phyloP scores from a whole-genome alignment of 495 filamentous ascomycete genomes.

The Pseudomonodictys pantanalensis region DNA sequence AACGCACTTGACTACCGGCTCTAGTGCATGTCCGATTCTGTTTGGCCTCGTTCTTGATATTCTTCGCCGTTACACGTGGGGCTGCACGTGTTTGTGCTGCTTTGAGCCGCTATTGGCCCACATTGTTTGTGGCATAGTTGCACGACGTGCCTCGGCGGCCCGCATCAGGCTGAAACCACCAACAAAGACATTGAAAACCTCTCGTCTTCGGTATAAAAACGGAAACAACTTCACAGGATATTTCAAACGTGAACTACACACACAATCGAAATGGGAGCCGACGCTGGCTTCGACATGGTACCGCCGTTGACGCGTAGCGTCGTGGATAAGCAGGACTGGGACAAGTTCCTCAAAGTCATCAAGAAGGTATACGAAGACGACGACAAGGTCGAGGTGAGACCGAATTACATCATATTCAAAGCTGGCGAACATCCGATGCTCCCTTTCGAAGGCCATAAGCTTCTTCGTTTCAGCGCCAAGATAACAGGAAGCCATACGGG shows the following conservation, averaged over 20 bases:
- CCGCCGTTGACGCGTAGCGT: constrained; percentile 33
- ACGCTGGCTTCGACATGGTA: constrained; percentile 39
- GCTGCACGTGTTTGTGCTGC: too few species aligned
- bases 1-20: too few species aligned
- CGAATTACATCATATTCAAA: constrained; percentile 39
- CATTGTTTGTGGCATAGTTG: too few species aligned
- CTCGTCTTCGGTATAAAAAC: too few species aligned
- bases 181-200: too few species aligned
- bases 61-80: too few species aligned
- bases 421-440: constrained; percentile 38
- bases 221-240: too few species aligned
- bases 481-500: constrained; percentile 10
- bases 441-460: constrained; percentile 40
- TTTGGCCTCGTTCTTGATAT: too few species aligned
- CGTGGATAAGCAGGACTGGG: constrained; percentile 33
- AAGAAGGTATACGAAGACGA: constrained; percentile 34
- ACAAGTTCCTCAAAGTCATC: constrained; percentile 31
- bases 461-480: constrained; percentile 40
- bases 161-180: too few species aligned
- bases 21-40: too few species aligned
- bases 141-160: too few species aligned
- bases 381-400: constrained; percentile 31
- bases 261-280: constrained; percentile 34
- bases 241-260: constrained; percentile 15
- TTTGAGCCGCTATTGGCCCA: too few species aligned